Base-by-base conservation (phyloP, 1,284 basidiomycete species). In the Ganoderma meredithae region DNA sequence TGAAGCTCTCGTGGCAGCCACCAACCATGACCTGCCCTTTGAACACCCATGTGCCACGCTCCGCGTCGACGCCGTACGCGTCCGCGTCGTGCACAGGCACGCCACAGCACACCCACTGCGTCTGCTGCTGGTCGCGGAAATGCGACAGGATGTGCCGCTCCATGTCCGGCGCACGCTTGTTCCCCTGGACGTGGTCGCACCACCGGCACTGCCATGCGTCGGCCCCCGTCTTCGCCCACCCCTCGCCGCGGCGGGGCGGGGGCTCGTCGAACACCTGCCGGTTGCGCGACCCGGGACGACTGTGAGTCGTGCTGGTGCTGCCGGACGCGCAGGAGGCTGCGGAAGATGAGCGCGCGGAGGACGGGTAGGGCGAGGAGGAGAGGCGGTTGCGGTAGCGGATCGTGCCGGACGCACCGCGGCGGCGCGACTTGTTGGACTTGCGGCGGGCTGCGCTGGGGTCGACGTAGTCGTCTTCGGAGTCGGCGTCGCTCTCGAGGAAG, bases 91-190 rank as follows among this genome's bases (percentile, higher is more conserved):
- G 67, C 44, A 63, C 33, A 15, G 75, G 75, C 6, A 76, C 69
- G 12, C 76, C 76, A 33, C 75, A 74, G 69, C 77, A 78, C 31
- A 76, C 65, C 70, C 69, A 75, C 60, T 69, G 65, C 62, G 63
- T 36, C 41, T 68, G 60, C 31, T 59, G 52, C 61, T 25, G 47
- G 41, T 56, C 27, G 53, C 69, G 69, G 68, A 67, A 70, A 63
- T 78, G 77, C 49, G 73, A 75, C 17, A 58, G 61, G 59, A 76
- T 70, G 68, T 78, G 77, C 15, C 77, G 76, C 56, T 68, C 67
- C 66, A 77, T 72, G 71, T 78, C 77, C 6, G 76, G 75, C 53
- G 56, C 62, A 31, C 77, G 77, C 49, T 60, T 59, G 68, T 75
- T 78, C 43, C 27, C 44, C 71, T 76, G 77, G 13, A 67, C 44